phyloP scores from a whole-genome alignment of 1,139 yeast genomes.

The Arxiozyma bovina region DNA sequence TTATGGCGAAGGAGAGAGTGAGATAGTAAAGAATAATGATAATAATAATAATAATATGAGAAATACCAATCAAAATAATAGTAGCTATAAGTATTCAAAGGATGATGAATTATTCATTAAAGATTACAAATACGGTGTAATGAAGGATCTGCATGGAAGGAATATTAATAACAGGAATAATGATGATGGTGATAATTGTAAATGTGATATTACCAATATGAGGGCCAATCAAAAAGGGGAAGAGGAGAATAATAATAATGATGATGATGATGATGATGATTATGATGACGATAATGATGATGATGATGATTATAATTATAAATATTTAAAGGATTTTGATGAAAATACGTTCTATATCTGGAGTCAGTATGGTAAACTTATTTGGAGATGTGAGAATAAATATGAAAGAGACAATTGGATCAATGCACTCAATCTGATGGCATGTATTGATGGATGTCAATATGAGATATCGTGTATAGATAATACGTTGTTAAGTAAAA shows the following conservation, averaged over 20 bases:
- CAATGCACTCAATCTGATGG: slow-evolving; percentile 44
- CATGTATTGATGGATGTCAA: slow-evolving; percentile 41
- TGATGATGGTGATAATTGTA: background rate
- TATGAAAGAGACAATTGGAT: slow-evolving; percentile 49
- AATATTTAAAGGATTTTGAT: background rate
- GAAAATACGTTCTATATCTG: slow-evolving; percentile 10
- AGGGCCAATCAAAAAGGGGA: background rate
- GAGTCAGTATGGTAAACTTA: slow-evolving; percentile 32
- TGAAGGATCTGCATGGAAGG: background rate
- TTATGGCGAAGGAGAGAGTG: background rate
- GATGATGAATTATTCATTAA: background rate
- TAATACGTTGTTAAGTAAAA: slow-evolving; percentile 24
- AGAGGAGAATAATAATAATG: background rate
- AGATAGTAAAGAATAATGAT: slow-evolving; percentile 9
- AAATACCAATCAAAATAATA: background rate
- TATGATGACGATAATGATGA: background rate
- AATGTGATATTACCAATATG: background rate
- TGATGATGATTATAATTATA: background rate
- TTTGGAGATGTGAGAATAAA: slow-evolving; percentile 23
- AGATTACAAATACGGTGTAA: background rate
- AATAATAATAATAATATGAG: background rate
- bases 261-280: slow-evolving; percentile 4
- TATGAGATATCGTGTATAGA: slow-evolving; percentile 14
- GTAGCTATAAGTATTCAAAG: background rate
- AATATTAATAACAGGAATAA: no score